phyloP scores from a whole-genome alignment of 352 stramenopile genomes.

The Globisporangium lucens region DNA sequence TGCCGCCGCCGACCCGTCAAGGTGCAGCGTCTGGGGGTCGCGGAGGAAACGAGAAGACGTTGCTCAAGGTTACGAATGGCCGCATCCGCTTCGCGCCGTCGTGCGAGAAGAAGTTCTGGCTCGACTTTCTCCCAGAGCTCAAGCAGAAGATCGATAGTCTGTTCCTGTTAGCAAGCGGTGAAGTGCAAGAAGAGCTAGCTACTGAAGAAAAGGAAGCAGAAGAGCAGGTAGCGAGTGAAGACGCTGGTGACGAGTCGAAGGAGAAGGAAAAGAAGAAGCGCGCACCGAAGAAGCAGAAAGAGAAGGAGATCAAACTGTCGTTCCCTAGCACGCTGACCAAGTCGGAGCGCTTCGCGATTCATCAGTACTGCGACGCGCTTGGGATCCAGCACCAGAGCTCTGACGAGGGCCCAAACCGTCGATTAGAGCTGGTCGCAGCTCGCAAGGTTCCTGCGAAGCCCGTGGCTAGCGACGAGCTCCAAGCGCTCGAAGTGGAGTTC shows the following conservation, averaged over 20 bases:
- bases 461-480: constrained; percentile 6
- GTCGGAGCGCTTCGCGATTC: constrained; percentile 56
- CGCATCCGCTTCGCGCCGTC: constrained; percentile 39
- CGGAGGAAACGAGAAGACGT: constrained; percentile 28
- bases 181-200: constrained; percentile 16
- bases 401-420: constrained; percentile 37
- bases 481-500: constrained; percentile 52
- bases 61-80: constrained; percentile 34
- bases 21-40: constrained; percentile 25
- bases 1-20: constrained; percentile 33
- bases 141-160: constrained; percentile 56
- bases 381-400: constrained; percentile 51
- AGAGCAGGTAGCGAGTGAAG: constrained; percentile 9
- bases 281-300: constrained; percentile 24
- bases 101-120: constrained; percentile 37
- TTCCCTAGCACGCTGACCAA: constrained; percentile 52
- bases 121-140: constrained; percentile 59
- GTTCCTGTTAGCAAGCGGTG: constrained; percentile 24
- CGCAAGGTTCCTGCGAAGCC: constrained; percentile 24
- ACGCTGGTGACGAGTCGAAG: not conserved
- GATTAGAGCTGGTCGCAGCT: constrained; percentile 33
- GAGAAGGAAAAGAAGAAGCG: constrained; percentile 8
- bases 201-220: constrained; percentile 16
- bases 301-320: constrained; percentile 39
- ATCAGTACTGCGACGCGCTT: constrained; percentile 65